Percentiles rank a stretch among this genome's conserved stretches.
Conservation (phyloP, 2,329 filamentous ascomycete genomes). For the Lojkania enalia region DNA sequence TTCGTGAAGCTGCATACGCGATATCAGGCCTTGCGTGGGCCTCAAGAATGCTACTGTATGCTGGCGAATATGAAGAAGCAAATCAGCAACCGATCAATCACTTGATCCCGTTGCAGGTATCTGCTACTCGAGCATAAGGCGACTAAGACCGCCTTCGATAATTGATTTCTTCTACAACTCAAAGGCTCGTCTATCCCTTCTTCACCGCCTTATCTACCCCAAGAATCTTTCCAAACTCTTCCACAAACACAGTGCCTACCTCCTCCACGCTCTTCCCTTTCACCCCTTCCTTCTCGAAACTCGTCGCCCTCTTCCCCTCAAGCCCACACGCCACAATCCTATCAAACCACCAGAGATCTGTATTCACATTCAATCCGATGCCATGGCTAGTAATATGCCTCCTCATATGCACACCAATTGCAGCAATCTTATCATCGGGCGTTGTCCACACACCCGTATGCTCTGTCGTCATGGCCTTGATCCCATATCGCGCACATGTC, state of each 20-base stretch:
- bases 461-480: constrained; percentile 66
- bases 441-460: constrained; percentile 82
- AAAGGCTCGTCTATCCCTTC: too few species aligned
- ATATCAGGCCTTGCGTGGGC: too few species aligned
- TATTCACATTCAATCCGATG: constrained; percentile 75
- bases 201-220: constrained; percentile 8
- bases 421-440: constrained; percentile 72
- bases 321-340: constrained; percentile 91
- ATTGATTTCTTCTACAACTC: too few species aligned
- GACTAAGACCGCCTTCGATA: too few species aligned
- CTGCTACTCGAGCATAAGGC: too few species aligned
- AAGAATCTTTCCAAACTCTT: constrained; percentile 39
- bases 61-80: too few species aligned
- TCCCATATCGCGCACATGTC: constrained; percentile 62
- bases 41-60: too few species aligned
- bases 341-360: constrained; percentile 65
- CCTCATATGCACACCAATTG: constrained; percentile 87
- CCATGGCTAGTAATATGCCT: constrained; percentile 84
- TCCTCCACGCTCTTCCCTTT: constrained; percentile 39
- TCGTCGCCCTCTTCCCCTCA: constrained; percentile 78
- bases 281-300: constrained; percentile 61
- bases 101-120: neutral
- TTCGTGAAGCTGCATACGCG: too few species aligned
- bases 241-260: constrained; percentile 48
- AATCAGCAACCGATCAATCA: too few species aligned